Conservation (phyloP, 306 rosid genomes). For the Glycine soja region DNA sequence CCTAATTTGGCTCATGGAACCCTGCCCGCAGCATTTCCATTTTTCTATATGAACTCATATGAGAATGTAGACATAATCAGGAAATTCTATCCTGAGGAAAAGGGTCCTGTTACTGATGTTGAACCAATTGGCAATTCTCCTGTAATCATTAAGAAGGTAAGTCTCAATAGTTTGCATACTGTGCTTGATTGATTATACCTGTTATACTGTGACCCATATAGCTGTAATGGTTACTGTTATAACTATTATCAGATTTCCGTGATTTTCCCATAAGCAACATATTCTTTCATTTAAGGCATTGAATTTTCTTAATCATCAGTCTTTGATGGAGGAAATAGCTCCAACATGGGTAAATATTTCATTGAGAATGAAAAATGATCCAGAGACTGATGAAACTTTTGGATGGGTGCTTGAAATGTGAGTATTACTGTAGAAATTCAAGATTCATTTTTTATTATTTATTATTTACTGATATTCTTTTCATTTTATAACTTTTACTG, state of each 20-base stretch:
- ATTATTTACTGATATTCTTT: conserved; percentile 39
- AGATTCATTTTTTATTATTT: conserved; percentile 30
- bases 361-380: conserved; percentile 87
- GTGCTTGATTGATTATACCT: conserved; percentile 26
- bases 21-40: conserved; percentile 78
- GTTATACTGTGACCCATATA: conserved; percentile 14
- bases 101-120: conserved; percentile 80
- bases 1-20: conserved; percentile 78
- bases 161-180: conserved; percentile 41
- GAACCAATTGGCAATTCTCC: conserved; percentile 99
- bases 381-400: conserved; percentile 82
- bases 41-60: conserved; percentile 85
- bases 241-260: conserved; percentile 13
- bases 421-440: conserved; percentile 49
- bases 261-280: conserved; percentile 15
- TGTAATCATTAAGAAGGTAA: conserved; percentile 87
- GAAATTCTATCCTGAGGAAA: conserved; percentile 78
- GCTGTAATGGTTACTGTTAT: background rate
- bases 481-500: conserved; percentile 45
- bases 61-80: conserved; percentile 71
- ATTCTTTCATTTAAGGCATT: conserved; percentile 40
- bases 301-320: conserved; percentile 58
- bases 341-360: conserved; percentile 98
- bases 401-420: conserved; percentile 99
- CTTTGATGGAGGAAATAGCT: conserved; percentile 88